Evolutionary conservation across 2,329 filamentous ascomycete species (phyloP).

Genomic region (Acrodontium crateriforme): DNA sequence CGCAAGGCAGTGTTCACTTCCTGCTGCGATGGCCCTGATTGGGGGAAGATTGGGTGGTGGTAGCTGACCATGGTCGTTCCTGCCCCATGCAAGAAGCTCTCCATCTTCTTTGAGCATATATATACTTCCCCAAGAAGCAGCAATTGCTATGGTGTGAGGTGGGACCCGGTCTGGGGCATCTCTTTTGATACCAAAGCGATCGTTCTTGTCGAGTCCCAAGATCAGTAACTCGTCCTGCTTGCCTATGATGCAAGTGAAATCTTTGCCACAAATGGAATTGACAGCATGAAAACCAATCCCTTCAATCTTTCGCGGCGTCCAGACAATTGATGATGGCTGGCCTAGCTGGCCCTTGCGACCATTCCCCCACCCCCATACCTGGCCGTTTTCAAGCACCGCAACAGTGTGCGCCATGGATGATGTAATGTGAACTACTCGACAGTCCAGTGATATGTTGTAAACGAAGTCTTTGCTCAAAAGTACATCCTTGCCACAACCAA

Average conservation of each 20-base stretch:
- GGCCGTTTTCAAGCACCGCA: slow-evolving; percentile 57
- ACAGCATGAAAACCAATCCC: slow-evolving; percentile 47
- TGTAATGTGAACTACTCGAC: slow-evolving; percentile 48
- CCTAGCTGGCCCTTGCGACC: slow-evolving; percentile 78
- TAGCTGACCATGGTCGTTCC: slow-evolving; percentile 74
- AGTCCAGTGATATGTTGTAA: slow-evolving; percentile 49
- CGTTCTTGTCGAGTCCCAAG: slow-evolving; percentile 65
- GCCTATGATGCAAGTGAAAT: slow-evolving; percentile 65
- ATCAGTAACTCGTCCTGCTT: slow-evolving; percentile 46
- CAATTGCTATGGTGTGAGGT: slow-evolving; percentile 54
- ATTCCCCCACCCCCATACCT: slow-evolving; percentile 79
- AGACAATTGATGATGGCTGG: slow-evolving; percentile 37
- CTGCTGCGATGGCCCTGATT: slow-evolving; percentile 55
- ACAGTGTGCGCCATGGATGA: slow-evolving; percentile 70
- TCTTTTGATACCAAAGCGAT: slow-evolving; percentile 36
- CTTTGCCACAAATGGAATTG: slow-evolving; percentile 63
- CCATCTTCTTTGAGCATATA: slow-evolving; percentile 54
- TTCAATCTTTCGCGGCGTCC: slow-evolving; percentile 48
- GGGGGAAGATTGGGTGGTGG: slow-evolving; percentile 47
- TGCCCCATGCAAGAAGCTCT: slow-evolving; percentile 59
- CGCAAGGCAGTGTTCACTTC: slow-evolving; percentile 81
- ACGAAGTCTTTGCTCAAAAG: slow-evolving; percentile 33
- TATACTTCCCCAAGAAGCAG: slow-evolving; percentile 70
- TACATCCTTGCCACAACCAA: slow-evolving; percentile 43
- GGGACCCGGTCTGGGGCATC: slow-evolving; percentile 38